Evolutionary conservation across 805 yeast genomes (phyloP), one percentile per base, ranked within the genome.

Genomic region (Myxozyma kluyveri): DNA sequence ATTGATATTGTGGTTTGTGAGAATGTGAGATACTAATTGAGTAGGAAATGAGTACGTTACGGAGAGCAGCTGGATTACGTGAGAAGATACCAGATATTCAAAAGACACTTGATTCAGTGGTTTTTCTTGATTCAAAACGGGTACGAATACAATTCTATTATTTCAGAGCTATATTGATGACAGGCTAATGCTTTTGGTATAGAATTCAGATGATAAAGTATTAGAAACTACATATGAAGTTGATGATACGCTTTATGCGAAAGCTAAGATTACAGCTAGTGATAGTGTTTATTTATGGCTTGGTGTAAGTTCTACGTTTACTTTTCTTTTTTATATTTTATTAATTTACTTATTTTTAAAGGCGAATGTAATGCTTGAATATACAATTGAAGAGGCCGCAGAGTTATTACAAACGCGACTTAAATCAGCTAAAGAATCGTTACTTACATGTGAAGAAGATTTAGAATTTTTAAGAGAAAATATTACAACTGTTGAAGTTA

Each of bases 401-500:
- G 83, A 75, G 32, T 74, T 93, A 61, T 72, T 93, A 50, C 64
- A 73, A 10, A 75, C 75, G 35, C 81, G 91, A 66, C 75, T 90
- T 55, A 67, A 68, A 12, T 78, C 79, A 31, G 89, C 95, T 14
- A 72, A 78, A 60, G 72, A 76, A 36, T 84, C 79, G 58, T 75
- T 81, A 61, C 66, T 70, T 22, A 73, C 76, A 40, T 84, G 95
- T 33, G 81, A 86, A 60, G 95, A 86, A 58, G 99, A 88, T 66
- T 76, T 86, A 55, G 96, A 87, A 63, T 89, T 82, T 60, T 75
- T 84, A 56, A 80, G 93, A 59, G 93, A 86, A 60, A 89, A 89
- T 63, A 90, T 91, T 57, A 93, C 99, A 14, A 91, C 97, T 2
- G 88, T 93, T 90, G 98, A 93, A 69, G 99, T 93, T 46, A 93